A percentile compares a stretch with the other conserved stretches of the same genome.
These are phyloP conservation scores for Bryopsis sp. DNA, from an alignment of 139 green algal genomes.

Conservation along the genomic window DNA sequence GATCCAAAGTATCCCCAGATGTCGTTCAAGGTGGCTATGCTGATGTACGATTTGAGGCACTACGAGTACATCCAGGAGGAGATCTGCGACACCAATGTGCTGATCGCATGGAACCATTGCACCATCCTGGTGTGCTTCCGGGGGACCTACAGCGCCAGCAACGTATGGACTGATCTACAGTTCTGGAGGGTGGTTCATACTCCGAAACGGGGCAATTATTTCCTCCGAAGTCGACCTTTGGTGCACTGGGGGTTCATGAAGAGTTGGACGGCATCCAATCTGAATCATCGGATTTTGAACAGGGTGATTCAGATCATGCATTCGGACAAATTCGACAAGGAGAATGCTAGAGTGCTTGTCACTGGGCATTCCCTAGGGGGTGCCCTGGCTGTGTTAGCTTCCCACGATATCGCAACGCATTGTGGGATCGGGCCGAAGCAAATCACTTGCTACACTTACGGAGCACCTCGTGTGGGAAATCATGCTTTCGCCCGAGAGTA, in stretches of 20 bases:
- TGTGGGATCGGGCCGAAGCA: background rate
- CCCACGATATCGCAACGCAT: background rate
- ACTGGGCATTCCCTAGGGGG: background rate
- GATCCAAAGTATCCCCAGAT: background rate
- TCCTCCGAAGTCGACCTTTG: background rate
- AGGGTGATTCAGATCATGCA: background rate
- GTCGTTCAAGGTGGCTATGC: background rate
- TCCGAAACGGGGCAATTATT: background rate
- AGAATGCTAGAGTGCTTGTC: background rate
- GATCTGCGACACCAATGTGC: background rate
- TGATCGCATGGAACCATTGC: background rate
- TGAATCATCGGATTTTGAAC: background rate
- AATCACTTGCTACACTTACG: conserved; percentile 36
- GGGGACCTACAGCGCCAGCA: background rate
- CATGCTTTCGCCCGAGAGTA: conserved; percentile 33
- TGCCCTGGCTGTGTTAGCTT: background rate
- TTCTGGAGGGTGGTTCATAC: background rate
- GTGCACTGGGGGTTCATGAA: background rate
- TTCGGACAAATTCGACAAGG: background rate
- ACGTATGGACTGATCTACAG: background rate
- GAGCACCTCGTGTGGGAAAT: conserved; percentile 39
- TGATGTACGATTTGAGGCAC: background rate
- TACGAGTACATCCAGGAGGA: background rate
- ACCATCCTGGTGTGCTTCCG: conserved; percentile 1
- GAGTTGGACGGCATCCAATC: background rate